Conservation (phyloP, 1,284 basidiomycete species). For the Exobasidium rhododendri region DNA sequence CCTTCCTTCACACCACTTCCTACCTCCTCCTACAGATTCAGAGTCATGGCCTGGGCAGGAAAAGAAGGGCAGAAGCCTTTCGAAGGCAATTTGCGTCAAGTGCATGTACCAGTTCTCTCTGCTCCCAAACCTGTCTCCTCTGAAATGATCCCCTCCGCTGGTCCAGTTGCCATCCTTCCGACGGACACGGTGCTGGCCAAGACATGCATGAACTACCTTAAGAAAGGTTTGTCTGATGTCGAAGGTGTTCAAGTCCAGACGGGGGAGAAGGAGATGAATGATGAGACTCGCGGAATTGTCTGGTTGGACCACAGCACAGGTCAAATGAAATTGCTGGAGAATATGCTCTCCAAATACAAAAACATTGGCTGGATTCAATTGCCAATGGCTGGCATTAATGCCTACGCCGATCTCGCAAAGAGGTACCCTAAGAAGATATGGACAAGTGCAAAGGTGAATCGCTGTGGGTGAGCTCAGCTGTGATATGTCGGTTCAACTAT, state of each 20-base stretch:
- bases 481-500: too few species aligned
- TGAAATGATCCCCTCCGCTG: neutral
- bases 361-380: slow-evolving; percentile 31
- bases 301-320: slow-evolving; percentile 18
- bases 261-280: neutral
- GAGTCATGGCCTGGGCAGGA: neutral
- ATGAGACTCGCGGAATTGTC: slow-evolving; percentile 18
- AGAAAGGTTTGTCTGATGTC: neutral
- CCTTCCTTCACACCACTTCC: too few species aligned
- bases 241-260: neutral
- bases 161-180: neutral
- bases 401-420: slow-evolving; percentile 22
- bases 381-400: slow-evolving; percentile 38
- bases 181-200: neutral
- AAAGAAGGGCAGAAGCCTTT: neutral
- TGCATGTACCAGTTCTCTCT: neutral
- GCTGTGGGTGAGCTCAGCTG: too few species aligned
- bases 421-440: slow-evolving; percentile 20
- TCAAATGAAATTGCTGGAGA: slow-evolving; percentile 5
- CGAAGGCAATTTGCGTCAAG: neutral
- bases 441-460: slow-evolving; percentile 26
- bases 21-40: too few species aligned
- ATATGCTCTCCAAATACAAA: slow-evolving; percentile 10
- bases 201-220: neutral
- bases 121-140: neutral